phyloP scores from a whole-genome alignment of 495 filamentous ascomycete genomes.

The Letharia lupina region DNA sequence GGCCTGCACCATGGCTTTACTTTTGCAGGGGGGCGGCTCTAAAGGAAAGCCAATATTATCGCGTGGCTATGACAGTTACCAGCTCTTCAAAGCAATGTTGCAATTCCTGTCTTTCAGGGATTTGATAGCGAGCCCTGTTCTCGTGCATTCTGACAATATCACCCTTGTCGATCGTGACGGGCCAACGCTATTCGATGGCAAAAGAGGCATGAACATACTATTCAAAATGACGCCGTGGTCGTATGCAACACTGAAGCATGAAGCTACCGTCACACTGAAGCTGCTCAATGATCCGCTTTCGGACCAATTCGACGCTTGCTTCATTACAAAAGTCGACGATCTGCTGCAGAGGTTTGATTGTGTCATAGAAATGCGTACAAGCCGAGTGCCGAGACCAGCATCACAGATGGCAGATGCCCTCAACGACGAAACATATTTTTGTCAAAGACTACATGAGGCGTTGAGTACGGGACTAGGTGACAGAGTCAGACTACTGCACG shows the following conservation, averaged over 20 bases:
- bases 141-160: slow-evolving; percentile 39
- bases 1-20: slow-evolving; percentile 65
- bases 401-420: slow-evolving; percentile 2
- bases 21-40: slow-evolving; percentile 65
- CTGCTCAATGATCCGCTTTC: slow-evolving; percentile 63
- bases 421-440: slow-evolving; percentile 2
- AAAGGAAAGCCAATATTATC: slow-evolving; percentile 64
- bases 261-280: slow-evolving; percentile 60
- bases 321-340: slow-evolving; percentile 64
- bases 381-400: neutral
- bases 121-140: slow-evolving; percentile 52
- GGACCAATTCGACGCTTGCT: slow-evolving; percentile 75
- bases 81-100: slow-evolving; percentile 85
- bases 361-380: slow-evolving; percentile 26
- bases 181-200: slow-evolving; percentile 55
- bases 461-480: slow-evolving; percentile 65
- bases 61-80: slow-evolving; percentile 76
- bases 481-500: slow-evolving; percentile 56
- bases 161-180: slow-evolving; percentile 27
- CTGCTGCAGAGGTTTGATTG: slow-evolving; percentile 66
- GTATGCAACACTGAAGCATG: slow-evolving; percentile 59
- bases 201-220: slow-evolving; percentile 66
- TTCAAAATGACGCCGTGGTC: slow-evolving; percentile 91
- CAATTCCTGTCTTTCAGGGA: slow-evolving; percentile 73
- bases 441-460: slow-evolving; percentile 43